These are phyloP conservation scores for Exobasidium rhododendri DNA, from an alignment of 1,284 basidiomycete genomes.

Conservation along the genomic window DNA sequence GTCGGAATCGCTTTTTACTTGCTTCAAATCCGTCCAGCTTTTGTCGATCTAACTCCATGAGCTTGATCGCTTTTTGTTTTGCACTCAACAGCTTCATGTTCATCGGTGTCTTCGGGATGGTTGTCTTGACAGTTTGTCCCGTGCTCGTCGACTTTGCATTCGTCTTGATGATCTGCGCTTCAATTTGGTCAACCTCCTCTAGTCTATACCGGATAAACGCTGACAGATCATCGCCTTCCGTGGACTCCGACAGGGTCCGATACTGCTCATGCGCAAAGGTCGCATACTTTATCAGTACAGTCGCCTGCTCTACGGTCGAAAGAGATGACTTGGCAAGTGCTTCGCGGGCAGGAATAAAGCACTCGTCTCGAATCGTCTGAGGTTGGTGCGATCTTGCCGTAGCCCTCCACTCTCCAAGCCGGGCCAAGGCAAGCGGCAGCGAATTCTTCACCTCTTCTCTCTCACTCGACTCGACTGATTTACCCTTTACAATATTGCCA, in stretches of 20 bases:
- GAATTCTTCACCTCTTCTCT: slow-evolving; percentile 4
- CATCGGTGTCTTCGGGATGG: no score
- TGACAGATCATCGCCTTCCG: slow-evolving; percentile 70
- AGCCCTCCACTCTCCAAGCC: slow-evolving; percentile 75
- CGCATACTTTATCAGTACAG: slow-evolving; percentile 79
- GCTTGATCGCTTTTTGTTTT: slow-evolving; percentile 28
- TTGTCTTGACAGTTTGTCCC: slow-evolving; percentile 16
- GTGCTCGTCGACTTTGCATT: slow-evolving; percentile 19
- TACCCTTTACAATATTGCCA: slow-evolving; percentile 55
- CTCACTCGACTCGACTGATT: slow-evolving; percentile 20
- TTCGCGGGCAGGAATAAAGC: slow-evolving; percentile 67
- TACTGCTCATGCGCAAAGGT: slow-evolving; percentile 85
- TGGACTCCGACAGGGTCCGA: slow-evolving; percentile 66
- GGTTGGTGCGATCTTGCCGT: slow-evolving; percentile 80
- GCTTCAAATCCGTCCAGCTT: slow-evolving; percentile 26
- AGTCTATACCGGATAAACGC: slow-evolving; percentile 70
- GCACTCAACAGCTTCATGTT: no score
- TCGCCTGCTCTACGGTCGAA: slow-evolving; percentile 56
- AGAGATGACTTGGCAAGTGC: slow-evolving; percentile 7
- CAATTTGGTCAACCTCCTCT: slow-evolving; percentile 64
- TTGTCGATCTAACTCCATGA: slow-evolving; percentile 28
- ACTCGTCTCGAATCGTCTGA: slow-evolving; percentile 67
- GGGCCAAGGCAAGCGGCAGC: slow-evolving; percentile 57
- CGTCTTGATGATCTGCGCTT: slow-evolving; percentile 56
- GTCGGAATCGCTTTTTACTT: slow-evolving; percentile 63